Evolutionary conservation across 306 rosid genomes (phyloP).

Genomic region (Bauhinia variegata): DNA sequence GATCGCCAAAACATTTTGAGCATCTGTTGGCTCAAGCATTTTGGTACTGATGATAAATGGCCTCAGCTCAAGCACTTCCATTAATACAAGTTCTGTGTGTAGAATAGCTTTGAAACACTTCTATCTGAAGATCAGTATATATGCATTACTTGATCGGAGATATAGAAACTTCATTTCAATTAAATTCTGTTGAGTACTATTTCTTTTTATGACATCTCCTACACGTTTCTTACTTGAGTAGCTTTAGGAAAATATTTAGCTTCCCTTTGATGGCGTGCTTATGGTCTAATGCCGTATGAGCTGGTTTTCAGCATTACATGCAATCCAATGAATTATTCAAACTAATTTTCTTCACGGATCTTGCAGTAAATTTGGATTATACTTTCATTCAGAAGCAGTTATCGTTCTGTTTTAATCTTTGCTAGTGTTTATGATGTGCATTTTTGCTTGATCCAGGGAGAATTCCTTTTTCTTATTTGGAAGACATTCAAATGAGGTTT

Average conservation of each 20-base stretch:
- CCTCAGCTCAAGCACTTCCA: background rate
- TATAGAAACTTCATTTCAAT: too few species aligned
- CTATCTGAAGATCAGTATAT: background rate
- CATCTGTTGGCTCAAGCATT: background rate
- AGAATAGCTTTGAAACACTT: background rate
- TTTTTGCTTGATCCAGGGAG: constrained; percentile 67
- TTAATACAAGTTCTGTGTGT: background rate
- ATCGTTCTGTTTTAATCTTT: background rate
- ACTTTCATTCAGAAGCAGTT: background rate
- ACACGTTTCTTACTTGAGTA: background rate
- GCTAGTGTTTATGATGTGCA: constrained; percentile 10
- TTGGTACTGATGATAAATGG: background rate
- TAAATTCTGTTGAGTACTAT: too few species aligned
- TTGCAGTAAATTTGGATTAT: too few species aligned
- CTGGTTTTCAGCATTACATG: too few species aligned
- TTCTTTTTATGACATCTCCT: too few species aligned
- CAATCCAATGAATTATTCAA: too few species aligned
- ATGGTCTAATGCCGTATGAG: too few species aligned
- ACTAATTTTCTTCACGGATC: too few species aligned
- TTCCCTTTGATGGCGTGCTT: background rate
- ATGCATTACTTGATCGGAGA: background rate
- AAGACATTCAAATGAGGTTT: constrained; percentile 96
- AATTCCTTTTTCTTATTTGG: constrained; percentile 92
- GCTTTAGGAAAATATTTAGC: background rate
- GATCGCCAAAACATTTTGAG: background rate